phyloP scores from a whole-genome alignment of 2,329 filamentous ascomycete genomes.

The Venturia oleaginea region DNA sequence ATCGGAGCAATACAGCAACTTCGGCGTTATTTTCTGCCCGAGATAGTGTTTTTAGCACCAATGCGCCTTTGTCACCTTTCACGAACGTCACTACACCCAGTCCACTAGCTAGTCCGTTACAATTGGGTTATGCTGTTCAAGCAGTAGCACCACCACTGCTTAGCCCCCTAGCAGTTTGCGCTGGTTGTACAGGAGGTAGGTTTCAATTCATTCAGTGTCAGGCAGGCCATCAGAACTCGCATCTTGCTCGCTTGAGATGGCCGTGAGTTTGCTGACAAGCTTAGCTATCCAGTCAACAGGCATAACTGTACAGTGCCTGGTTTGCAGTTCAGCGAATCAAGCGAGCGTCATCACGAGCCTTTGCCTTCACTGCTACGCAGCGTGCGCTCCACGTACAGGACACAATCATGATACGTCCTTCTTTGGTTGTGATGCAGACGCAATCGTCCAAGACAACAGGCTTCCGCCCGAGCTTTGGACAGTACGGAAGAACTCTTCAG shows the following conservation, averaged over 20 bases:
- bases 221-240: neutral
- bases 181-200: neutral
- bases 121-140: neutral
- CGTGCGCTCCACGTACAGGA: neutral
- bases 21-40: neutral
- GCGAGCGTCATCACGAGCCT: neutral
- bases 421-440: neutral
- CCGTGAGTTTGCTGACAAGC: neutral
- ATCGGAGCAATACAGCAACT: neutral
- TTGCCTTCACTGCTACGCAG: conserved; percentile 5
- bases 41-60: neutral
- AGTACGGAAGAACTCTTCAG: neutral
- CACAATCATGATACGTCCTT: neutral
- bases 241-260: neutral
- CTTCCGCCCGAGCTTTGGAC: neutral
- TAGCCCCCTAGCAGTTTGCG: neutral
- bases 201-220: neutral
- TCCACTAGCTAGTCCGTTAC: neutral
- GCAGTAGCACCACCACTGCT: neutral
- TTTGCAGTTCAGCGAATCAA: neutral
- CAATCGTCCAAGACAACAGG: neutral
- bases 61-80: neutral
- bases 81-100: neutral
- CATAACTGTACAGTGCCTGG: neutral
- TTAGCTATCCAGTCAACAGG: neutral